These are phyloP conservation scores for Tuber aestivum DNA, from an alignment of 495 filamentous ascomycete genomes.

Conservation along the genomic window DNA sequence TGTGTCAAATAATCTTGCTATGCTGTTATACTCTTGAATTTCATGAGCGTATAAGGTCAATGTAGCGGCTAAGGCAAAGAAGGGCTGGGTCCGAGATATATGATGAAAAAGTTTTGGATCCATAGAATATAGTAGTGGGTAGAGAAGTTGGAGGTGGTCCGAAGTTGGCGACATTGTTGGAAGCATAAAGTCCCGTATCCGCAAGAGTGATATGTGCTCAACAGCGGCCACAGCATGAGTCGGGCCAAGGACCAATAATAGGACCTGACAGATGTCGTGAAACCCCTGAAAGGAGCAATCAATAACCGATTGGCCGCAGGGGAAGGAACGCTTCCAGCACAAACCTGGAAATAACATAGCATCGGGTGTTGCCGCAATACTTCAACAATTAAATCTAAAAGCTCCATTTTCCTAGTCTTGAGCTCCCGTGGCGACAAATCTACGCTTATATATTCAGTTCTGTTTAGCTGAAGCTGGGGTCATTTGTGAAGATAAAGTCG, in stretches of 20 bases:
- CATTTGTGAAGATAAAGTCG: constrained; percentile 28
- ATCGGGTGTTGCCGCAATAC: constrained; percentile 64
- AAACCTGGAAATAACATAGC: constrained; percentile 81
- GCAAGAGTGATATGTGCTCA: constrained; percentile 72
- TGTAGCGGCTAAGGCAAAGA: constrained; percentile 84
- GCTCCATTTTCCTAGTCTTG: constrained; percentile 46
- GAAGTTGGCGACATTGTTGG: constrained; percentile 76
- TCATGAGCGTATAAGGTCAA: constrained; percentile 95
- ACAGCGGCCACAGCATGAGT: constrained; percentile 53
- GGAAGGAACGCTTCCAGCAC: constrained; percentile 6
- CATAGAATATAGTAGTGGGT: constrained; percentile 63
- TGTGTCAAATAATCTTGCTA: constrained; percentile 84
- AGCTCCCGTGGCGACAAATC: constrained; percentile 48
- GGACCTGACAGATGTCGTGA: constrained; percentile 96
- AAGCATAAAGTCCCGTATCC: constrained; percentile 96
- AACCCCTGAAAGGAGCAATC: constrained; percentile 54
- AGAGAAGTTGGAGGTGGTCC: constrained; percentile 75
- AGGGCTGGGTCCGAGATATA: constrained; percentile 71
- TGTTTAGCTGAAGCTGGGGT: constrained; percentile 42
- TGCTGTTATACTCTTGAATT: constrained; percentile 80
- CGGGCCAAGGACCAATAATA: constrained; percentile 72
- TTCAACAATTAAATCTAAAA: constrained; percentile 42
- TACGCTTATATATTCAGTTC: constrained; percentile 42
- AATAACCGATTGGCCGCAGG: neutral
- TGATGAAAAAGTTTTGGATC: constrained; percentile 65